Base-by-base conservation (phyloP, 2,329 filamentous ascomycete genomes). In the Beauveria sp. region DNA sequence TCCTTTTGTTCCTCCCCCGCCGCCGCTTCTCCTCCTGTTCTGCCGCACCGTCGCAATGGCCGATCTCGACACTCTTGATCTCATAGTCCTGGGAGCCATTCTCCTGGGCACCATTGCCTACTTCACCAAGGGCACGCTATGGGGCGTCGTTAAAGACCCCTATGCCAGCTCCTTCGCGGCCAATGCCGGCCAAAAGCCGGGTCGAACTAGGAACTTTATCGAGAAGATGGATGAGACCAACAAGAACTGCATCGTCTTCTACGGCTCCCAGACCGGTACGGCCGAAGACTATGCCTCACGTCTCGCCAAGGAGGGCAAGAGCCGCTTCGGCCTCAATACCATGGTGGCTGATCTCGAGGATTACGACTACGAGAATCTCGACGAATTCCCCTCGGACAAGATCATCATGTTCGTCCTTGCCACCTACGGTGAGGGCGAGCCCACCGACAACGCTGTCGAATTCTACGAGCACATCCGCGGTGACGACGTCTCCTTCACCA, bases 311-410 rank as follows among this genome's bases (percentile, higher is more conserved):
- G 94, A 99, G 77, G 94, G 94, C 70, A 93, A 93, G 75, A 96
- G 93, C 70, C 86, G 94, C 64, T 99, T 96, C 72, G 94, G 94
- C 43, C 83, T 99, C 64, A 96, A 96, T 77, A 97, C 93, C 64
- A 97, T 99, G 92, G 92, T 96, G 18, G 94, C 93, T 59, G 94
- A 99, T 76, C 80, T 99, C 65, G 94, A 99, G 76, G 94, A 99
- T 68, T 99, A 96, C 76, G 94, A 99, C 73, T 97, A 87, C 70
- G 93, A 97, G 59, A 97, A 92, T 70, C 82, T 99, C 65, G 93
- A 99, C 75, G 80, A 86, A 61, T 85, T 97, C 68, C 90, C 93
- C 50, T 85, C 86, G 66, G 92, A 97, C 76, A 96, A 97, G 77
- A 77, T 99, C 57, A 90, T 88, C 69, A 89, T 99, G 79, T 99